Conservation (phyloP, 805 yeast genomes). For the Saccharomycopsis microspora region DNA sequence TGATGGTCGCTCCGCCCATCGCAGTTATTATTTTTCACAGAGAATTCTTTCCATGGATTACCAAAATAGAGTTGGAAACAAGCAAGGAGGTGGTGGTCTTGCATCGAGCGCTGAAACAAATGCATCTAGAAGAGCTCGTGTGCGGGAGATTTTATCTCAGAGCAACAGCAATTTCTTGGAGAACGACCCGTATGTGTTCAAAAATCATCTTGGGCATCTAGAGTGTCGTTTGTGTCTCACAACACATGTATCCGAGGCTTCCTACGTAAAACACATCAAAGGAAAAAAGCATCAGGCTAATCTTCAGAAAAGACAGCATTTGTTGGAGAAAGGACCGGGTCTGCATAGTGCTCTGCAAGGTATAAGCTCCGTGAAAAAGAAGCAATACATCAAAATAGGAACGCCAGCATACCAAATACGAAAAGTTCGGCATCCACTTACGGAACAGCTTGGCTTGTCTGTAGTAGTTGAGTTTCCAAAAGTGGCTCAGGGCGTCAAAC, state of each 20-base stretch:
- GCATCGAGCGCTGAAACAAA: slow-evolving; percentile 67
- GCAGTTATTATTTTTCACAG: not conserved
- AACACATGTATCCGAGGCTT: slow-evolving; percentile 66
- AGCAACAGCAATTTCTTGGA: slow-evolving; percentile 29
- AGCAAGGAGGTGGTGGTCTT: slow-evolving; percentile 84
- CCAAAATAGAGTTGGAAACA: slow-evolving; percentile 81
- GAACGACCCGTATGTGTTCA: slow-evolving; percentile 74
- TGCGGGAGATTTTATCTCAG: slow-evolving; percentile 42
- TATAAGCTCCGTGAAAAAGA: slow-evolving; percentile 24
- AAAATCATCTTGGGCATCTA: slow-evolving; percentile 70
- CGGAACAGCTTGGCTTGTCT: slow-evolving; percentile 51
- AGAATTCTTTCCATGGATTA: slow-evolving; percentile 59
- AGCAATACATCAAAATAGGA: slow-evolving; percentile 51
- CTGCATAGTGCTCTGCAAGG: slow-evolving; percentile 11
- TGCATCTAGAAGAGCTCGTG: slow-evolving; percentile 54
- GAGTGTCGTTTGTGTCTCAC: slow-evolving; percentile 84
- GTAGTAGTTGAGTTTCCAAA: slow-evolving; percentile 48
- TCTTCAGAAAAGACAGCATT: slow-evolving; percentile 45
- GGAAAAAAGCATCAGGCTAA: slow-evolving; percentile 77
- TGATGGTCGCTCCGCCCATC: no score
- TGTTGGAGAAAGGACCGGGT: slow-evolving; percentile 24
- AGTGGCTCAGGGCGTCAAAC: slow-evolving; percentile 31
- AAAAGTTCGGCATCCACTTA: slow-evolving; percentile 54
- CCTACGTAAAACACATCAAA: slow-evolving; percentile 73
- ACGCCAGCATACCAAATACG: slow-evolving; percentile 59